Conservation (phyloP, 306 rosid species). For the Casuarina cunninghamiana region DNA sequence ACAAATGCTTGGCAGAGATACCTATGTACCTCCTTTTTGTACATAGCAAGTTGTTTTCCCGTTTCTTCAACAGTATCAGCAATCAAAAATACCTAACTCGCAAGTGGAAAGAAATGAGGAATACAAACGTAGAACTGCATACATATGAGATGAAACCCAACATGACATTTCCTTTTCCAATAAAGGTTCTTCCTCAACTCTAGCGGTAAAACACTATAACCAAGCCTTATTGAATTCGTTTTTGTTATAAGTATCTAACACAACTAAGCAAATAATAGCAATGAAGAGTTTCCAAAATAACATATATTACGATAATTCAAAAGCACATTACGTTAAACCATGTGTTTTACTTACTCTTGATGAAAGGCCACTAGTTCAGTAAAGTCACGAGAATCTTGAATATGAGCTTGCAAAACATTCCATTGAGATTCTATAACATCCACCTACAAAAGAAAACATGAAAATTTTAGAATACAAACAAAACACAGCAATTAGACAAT, state of each 20-base stretch:
- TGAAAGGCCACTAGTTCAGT: conserved; percentile 88
- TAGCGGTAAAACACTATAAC: conserved; percentile 7
- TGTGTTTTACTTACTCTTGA: conserved; percentile 68
- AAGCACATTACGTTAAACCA: conserved; percentile 24
- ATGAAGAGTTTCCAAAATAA: neutral
- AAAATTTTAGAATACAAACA: conserved; percentile 16
- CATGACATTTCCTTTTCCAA: conserved; percentile 13
- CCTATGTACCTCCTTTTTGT: neutral
- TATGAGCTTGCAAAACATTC: conserved; percentile 87
- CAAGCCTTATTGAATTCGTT: conserved; percentile 10
- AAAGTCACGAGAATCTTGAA: conserved; percentile 90
- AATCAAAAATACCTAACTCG: conserved; percentile 7
- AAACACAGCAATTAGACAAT: neutral
- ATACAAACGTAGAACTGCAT: conserved; percentile 10
- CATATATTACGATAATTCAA: conserved; percentile 14
- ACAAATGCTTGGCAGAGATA: conserved; percentile 5
- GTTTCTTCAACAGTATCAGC: neutral
- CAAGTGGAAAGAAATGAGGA: conserved; percentile 11
- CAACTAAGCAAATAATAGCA: conserved; percentile 10
- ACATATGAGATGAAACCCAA: neutral
- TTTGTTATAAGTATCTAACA: neutral
- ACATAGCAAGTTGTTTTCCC: neutral
- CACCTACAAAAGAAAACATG: conserved; percentile 59
- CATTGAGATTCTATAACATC: conserved; percentile 97
- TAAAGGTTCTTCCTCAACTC: conserved; percentile 6